Conservation (phyloP, 2,329 filamentous ascomycete genomes). For the Paraphaeosphaeria minitans region DNA sequence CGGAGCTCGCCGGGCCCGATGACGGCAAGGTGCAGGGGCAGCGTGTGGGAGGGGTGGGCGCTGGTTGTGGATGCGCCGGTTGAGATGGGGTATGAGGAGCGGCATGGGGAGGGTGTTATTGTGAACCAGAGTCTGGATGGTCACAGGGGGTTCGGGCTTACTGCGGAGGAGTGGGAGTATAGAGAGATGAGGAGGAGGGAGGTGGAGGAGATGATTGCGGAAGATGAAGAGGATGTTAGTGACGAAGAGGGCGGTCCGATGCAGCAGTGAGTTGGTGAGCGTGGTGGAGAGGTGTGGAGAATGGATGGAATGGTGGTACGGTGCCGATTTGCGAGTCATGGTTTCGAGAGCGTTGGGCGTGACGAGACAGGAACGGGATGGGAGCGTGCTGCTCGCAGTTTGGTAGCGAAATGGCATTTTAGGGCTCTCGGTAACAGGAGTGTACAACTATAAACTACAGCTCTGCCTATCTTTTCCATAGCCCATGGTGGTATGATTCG, state of each 20-base stretch:
- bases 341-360: no score
- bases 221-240: conserved; percentile 14
- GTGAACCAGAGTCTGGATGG: conserved; percentile 17
- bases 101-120: conserved; percentile 19
- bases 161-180: conserved; percentile 16
- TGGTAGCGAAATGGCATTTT: no score
- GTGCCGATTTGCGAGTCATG: no score
- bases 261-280: background rate
- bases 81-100: conserved; percentile 26
- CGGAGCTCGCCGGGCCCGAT: conserved; percentile 25
- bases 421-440: no score
- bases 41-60: conserved; percentile 43
- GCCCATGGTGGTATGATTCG: no score
- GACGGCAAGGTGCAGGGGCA: conserved; percentile 26
- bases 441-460: no score
- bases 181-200: conserved; percentile 25
- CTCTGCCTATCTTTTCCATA: no score
- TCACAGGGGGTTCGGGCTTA: background rate
- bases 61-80: conserved; percentile 24
- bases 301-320: no score
- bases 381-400: no score
- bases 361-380: no score
- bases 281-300: background rate
- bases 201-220: conserved; percentile 23
- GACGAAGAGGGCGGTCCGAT: background rate